phyloP scores from a whole-genome alignment of 768 basidiomycete species.

The Lactarius hatsudake region DNA sequence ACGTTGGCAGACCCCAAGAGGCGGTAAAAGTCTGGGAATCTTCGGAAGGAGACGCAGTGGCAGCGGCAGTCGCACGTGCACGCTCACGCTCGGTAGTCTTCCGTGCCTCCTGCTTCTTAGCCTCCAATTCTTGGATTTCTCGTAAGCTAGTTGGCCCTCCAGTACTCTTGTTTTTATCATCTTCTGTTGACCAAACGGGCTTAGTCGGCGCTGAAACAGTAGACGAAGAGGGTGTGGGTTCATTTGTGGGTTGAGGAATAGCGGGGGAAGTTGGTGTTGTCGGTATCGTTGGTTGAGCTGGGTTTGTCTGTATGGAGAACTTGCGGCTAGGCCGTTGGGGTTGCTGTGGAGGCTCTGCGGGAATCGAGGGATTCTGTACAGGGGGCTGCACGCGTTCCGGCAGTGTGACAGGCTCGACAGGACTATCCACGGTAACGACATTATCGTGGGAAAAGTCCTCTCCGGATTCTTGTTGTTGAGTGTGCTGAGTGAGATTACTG shows the following conservation, averaged over 20 bases:
- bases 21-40: conserved; percentile 61
- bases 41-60: conserved; percentile 43
- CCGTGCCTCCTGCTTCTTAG: conserved; percentile 71
- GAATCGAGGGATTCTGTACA: conserved; percentile 2
- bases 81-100: conserved; percentile 73
- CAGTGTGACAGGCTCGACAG: conserved; percentile 28
- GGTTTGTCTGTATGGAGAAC: conserved; percentile 19
- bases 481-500: conserved; percentile 58
- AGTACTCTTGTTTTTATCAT: conserved; percentile 59
- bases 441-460: conserved; percentile 24
- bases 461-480: conserved; percentile 47
- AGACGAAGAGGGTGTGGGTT: conserved; percentile 29
- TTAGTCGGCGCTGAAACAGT: conserved; percentile 39
- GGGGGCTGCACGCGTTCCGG: conserved; percentile 20
- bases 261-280: conserved; percentile 21
- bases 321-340: conserved; percentile 27
- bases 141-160: conserved; percentile 65
- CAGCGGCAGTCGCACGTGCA: conserved; percentile 55
- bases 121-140: conserved; percentile 94
- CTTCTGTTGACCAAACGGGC: conserved; percentile 65
- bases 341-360: conserved; percentile 30
- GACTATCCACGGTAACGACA: conserved; percentile 25
- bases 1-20: conserved; percentile 85
- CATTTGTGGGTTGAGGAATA: conserved; percentile 24
- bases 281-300: conserved; percentile 24